Evolutionary conservation across 2,329 filamentous ascomycete genomes (phyloP), one percentile per base, ranked within the genome.

Genomic region (Epichloe bromicola): DNA sequence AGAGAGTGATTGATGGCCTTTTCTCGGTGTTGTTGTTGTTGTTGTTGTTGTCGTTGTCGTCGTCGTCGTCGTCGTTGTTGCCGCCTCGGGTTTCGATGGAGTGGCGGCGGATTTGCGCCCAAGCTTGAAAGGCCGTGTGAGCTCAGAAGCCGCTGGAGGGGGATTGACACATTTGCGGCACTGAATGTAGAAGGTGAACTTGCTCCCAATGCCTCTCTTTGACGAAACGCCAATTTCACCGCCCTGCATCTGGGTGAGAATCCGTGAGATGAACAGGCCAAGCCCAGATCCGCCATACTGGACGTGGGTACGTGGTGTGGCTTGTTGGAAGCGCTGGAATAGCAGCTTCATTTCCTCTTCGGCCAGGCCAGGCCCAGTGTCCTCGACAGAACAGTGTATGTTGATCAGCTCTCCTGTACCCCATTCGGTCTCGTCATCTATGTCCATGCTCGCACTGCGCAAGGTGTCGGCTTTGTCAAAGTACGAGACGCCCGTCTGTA

Each of bases 141-240:
- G 58, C 39, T 70, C 67, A 33, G 58, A 65, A n/a, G 70, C 67
- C 2, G 64, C 53, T 5, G 67, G 61, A 7, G 67, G 61, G 6
- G 70, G 70, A 19, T 63, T 53, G 19, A 64, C 60, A 45, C 72
- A 80, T 67, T 76, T 81, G 59, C 80, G 79, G 50, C 79, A 79
- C 56, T 82, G 83, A 63, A 89, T 76, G 61, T 87, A 89, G 63
- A 90, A 89, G 30, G 80, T 83, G 64, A 89, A 89, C 0, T 79
- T 86, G 64, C 82, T 86, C 39, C 86, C 86, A 38, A 79, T 72
- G 12, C 82, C 85, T 52, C 80, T 75, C 54, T 78, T 70, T 0
- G 83, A 86, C 2, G 76, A 74, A 3, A 89, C 84, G 7, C 85
- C 85, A 51, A 89, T 87, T 61, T 88, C 83, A 2, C 86, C 86